Base-by-base conservation (phyloP, 768 basidiomycete genomes). In the Tulasnella sp. region DNA sequence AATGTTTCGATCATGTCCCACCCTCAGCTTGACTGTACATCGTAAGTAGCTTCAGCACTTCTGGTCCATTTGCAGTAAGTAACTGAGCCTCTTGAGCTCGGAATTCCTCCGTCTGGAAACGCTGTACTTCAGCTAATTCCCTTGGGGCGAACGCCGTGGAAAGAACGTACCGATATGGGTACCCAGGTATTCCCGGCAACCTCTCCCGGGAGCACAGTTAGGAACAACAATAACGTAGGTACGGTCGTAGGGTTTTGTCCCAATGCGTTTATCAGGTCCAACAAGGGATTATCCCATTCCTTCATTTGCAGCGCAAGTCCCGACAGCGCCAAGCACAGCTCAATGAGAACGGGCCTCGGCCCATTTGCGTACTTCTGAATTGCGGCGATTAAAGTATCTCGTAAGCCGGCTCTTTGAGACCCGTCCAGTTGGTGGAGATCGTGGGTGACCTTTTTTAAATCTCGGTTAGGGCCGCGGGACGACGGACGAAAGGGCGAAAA, bases 201-300 rank as follows among this genome's bases (percentile, higher is more conserved):
- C 86, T 99, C 98, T 85, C 99, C 97, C 9, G 97, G 97, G 40
- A 99, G 88, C 34, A 96, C 86, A 2, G 94, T 94, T 83, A 99
- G 84, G 85, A 99, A 99, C 84, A 97, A 93, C 79, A 99, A 85
- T 81, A 99, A 85, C 6, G 91, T 90, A 0, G 92, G 92, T 4
- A 98, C 98, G 27, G 92, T 95, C 10, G 87, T 88, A 10, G 96
- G 94, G 85, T 94, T 93, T 81, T 89, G 89, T 68, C 97, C 98
- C 86, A 97, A 96, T 27, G 88, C 87, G 68, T 94, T 92, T 82
- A 98, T 93, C 89, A 99, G 89, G 56, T 88, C 88, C 80, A 92
- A 90, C 2, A 98, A 92, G 0, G 93, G 91, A 84, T 94, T 90
- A 68, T 88, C 86, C 98, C 98, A 99, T 75, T 91, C 87, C 7